Conservation (phyloP, 345 rosid species). For the Melaleuca quinquenervia region DNA sequence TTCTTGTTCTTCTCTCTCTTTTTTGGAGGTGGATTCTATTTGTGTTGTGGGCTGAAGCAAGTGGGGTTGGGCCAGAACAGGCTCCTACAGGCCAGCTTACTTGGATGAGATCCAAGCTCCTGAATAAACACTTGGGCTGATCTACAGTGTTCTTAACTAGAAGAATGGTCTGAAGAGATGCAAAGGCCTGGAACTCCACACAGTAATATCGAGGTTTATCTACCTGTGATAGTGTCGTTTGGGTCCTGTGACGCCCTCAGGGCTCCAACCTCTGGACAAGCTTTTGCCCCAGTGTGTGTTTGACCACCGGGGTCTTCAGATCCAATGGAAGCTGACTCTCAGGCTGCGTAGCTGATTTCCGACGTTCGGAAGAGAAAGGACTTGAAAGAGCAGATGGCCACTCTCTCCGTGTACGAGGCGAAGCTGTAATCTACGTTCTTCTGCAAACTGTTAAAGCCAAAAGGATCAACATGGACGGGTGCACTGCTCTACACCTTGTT, state of each 20-base stretch:
- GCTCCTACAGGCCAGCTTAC: constrained; percentile 59
- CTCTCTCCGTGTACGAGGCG: constrained; percentile 42
- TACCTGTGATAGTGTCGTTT: constrained; percentile 62
- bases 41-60: not conserved
- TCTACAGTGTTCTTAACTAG: constrained; percentile 68
- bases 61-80: constrained; percentile 6
- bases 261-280: constrained; percentile 73
- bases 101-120: constrained; percentile 79
- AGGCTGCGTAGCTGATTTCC: constrained; percentile 18
- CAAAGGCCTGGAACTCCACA: constrained; percentile 71
- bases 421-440: constrained; percentile 14
- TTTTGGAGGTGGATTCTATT: not conserved
- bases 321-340: constrained; percentile 34
- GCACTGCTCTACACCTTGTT: not conserved
- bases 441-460: not conserved
- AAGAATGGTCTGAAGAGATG: constrained; percentile 68
- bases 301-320: constrained; percentile 62
- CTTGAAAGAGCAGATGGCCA: constrained; percentile 49
- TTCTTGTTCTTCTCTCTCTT: not conserved
- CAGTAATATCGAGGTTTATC: constrained; percentile 65
- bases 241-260: constrained; percentile 58
- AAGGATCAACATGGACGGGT: not conserved
- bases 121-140: constrained; percentile 68
- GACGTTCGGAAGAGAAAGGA: constrained; percentile 52
- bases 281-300: constrained; percentile 68